phyloP scores from a whole-genome alignment of 1,284 basidiomycete genomes.

The Cryptococcus sp. region DNA sequence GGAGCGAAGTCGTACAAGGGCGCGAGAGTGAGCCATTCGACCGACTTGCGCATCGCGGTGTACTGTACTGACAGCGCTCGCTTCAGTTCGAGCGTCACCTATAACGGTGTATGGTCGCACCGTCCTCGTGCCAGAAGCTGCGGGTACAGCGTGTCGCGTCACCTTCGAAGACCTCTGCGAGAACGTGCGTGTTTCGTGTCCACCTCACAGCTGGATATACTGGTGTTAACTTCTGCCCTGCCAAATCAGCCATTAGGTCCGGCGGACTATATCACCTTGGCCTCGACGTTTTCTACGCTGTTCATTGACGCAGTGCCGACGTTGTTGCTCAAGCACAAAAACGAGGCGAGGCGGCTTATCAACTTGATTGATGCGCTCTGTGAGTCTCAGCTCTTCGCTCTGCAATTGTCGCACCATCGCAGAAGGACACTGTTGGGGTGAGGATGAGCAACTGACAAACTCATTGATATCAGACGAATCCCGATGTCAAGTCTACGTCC shows the following conservation, averaged over 20 bases:
- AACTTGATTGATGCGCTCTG: constrained; percentile 70
- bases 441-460: neutral
- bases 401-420: constrained; percentile 41
- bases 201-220: neutral
- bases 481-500: constrained; percentile 50
- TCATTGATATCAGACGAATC: constrained; percentile 45
- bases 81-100: too few relatives aligned
- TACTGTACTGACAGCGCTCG: neutral
- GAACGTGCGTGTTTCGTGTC: constrained; percentile 50
- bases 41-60: neutral
- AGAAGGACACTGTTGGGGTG: too few relatives aligned
- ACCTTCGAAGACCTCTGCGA: constrained; percentile 67
- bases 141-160: constrained; percentile 58
- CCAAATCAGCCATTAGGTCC: constrained; percentile 61
- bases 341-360: constrained; percentile 70
- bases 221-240: neutral
- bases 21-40: constrained; percentile 27
- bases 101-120: constrained; percentile 59
- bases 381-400: constrained; percentile 38
- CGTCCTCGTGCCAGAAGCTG: constrained; percentile 59
- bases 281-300: constrained; percentile 62
- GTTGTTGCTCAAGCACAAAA: constrained; percentile 62
- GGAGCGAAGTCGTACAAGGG: constrained; percentile 33
- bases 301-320: constrained; percentile 64
- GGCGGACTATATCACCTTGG: constrained; percentile 69